phyloP scores from a whole-genome alignment of 345 rosid species.

The Eucalyptus globulus region DNA sequence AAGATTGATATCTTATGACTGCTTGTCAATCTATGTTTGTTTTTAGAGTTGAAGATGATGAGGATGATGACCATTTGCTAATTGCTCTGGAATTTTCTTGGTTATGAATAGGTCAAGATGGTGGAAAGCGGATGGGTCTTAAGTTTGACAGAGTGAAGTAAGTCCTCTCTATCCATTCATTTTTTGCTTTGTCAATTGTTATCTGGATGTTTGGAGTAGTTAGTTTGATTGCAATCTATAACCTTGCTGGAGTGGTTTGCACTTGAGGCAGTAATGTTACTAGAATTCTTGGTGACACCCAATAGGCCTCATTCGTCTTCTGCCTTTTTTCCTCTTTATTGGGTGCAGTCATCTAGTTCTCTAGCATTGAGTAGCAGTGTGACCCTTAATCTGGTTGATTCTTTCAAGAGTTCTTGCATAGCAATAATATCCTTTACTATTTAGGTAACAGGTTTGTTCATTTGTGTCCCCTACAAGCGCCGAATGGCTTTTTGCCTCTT shows the following conservation, averaged over 20 bases:
- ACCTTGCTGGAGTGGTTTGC: not conserved
- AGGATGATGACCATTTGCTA: not conserved
- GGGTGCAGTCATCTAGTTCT: not conserved
- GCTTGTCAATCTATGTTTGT: not conserved
- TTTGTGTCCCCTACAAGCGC: not conserved
- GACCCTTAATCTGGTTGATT: not conserved
- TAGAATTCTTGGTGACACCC: not conserved
- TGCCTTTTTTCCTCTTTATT: not conserved
- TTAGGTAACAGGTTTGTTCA: not conserved
- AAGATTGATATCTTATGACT: not conserved
- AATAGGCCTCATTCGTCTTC: not conserved
- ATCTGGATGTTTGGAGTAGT: not conserved
- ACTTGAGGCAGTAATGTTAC: not conserved
- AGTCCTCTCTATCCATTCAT: not conserved
- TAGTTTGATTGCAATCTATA: not conserved
- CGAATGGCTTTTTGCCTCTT: not conserved
- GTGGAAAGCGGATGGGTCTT: constrained; percentile 91
- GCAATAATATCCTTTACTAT: not conserved
- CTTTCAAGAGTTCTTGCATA: not conserved
- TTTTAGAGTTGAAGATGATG: not conserved
- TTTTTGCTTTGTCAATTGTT: not conserved
- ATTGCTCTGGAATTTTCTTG: not conserved
- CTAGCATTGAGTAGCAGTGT: not conserved
- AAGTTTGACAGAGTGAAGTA: constrained; percentile 90
- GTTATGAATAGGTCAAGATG: constrained; percentile 60